These are phyloP conservation scores for Petrea volubilis DNA, from an alignment of 257 asterid genomes.

Conservation along the genomic window DNA sequence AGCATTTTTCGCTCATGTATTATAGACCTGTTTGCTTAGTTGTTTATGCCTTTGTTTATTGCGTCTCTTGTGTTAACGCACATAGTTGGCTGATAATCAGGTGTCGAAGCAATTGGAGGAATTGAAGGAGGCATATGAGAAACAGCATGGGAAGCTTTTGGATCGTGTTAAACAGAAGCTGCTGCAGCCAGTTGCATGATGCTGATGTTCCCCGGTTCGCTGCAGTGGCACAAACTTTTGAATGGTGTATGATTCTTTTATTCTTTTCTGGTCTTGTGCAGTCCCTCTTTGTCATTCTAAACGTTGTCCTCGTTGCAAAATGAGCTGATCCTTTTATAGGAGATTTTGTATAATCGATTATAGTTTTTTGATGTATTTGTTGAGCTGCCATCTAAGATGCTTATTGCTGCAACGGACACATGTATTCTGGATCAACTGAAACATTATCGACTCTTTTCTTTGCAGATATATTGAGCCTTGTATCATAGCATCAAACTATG, in stretches of 20 bases:
- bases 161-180: not conserved
- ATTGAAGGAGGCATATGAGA: not conserved
- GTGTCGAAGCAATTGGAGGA: not conserved
- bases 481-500: no score
- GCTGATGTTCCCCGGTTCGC: not conserved
- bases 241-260: conserved; percentile 21
- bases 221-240: not conserved
- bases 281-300: conserved; percentile 17
- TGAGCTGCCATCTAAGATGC: not conserved
- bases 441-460: no score
- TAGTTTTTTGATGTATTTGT: not conserved
- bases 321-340: not conserved
- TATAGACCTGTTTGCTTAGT: not conserved
- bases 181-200: conserved; percentile 38
- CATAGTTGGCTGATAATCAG: not conserved
- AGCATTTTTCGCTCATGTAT: not conserved
- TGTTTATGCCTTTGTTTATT: not conserved
- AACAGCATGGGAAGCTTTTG: not conserved
- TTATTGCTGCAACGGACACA: not conserved
- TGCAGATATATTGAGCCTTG: no score
- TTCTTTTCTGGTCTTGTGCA: conserved; percentile 13
- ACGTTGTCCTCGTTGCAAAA: conserved; percentile 8
- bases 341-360: not conserved
- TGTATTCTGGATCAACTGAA: no score
- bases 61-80: not conserved